Evolutionary conservation across 352 stramenopile species (phyloP), one percentile per base, ranked within the genome.

Genomic region (Phytophthora megakarya): DNA sequence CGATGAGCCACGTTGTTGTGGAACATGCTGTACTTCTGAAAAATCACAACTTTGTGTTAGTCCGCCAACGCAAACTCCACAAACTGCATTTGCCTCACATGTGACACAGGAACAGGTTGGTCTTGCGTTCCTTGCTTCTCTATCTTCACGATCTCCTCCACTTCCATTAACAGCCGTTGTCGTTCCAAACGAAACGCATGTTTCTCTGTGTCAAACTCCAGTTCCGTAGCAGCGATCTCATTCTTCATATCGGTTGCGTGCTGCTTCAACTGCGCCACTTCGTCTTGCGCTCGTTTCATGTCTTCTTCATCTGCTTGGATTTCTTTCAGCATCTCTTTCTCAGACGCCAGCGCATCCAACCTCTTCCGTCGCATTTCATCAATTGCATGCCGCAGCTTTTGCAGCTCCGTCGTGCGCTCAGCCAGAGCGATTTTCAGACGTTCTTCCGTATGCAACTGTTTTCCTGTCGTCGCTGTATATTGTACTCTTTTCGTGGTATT

Each of bases 371-470:
- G 70, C 1, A 58, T 69, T 43, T 80, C 71, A 46, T 87, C 80
- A 22, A 87, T 86, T 35, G 73, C 60, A 4, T 66, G 53, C 10
- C 73, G 72, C 26, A 88, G 53, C 21, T 73, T 79, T 21, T 84
- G 75, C 72, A 97, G 61, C 69, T 84, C 69, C 33, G 71, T 67
- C 60, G 79, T 60, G 67, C 75, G 65, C 57, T 84, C 67, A 11
- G 61, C 83, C 21, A 78, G 15, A 22, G 76, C 61, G 18, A 65
- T 51, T 50, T 85, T 85, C 28, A 87, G 51, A 0, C 92, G 77
- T 39, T 95, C 86, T 37, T 97, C 89, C 22, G 93, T 85, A 43
- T 96, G 78, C 30, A 92, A 87, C 32, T 70, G 58, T 67, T 82
- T 68, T 72, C 84, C 54, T 6, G 18, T 59, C 19, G 38, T 22